Evolutionary conservation across 331 rosid genomes (phyloP).

Genomic region (Phaseolus coccineus): DNA sequence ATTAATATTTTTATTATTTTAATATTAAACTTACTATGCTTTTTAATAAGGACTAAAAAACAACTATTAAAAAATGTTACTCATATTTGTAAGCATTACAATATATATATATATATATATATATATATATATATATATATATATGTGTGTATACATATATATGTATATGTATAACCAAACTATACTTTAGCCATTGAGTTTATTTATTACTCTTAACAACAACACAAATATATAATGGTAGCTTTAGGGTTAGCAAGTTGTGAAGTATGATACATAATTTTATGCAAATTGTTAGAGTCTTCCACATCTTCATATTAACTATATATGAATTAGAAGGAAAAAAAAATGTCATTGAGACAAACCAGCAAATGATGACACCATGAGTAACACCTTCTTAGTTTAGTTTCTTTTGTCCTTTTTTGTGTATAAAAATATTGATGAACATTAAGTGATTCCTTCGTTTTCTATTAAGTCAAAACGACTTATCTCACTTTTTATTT

Average conservation of each 20-base stretch:
- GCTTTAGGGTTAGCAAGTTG: constrained; percentile 7
- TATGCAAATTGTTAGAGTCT: neutral
- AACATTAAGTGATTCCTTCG: constrained; percentile 22
- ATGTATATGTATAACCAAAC: neutral
- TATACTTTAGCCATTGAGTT: neutral
- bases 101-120: no score
- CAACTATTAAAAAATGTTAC: no score
- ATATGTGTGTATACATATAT: no score
- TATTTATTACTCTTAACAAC: neutral
- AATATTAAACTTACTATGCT: no score
- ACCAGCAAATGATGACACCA: constrained; percentile 12
- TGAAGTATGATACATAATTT: neutral
- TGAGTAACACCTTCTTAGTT: neutral
- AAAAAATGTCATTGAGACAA: neutral
- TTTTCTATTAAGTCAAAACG: constrained; percentile 39
- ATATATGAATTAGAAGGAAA: no score
- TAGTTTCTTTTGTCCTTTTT: neutral
- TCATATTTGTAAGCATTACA: no score
- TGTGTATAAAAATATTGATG: neutral
- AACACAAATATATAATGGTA: neutral
- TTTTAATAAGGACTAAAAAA: no score
- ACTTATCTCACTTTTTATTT: neutral
- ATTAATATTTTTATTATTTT: no score
- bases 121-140: no score
- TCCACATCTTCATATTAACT: neutral